These are phyloP conservation scores for Lactuca saligna DNA, from an alignment of 129 eudicot species.

Conservation along the genomic window DNA sequence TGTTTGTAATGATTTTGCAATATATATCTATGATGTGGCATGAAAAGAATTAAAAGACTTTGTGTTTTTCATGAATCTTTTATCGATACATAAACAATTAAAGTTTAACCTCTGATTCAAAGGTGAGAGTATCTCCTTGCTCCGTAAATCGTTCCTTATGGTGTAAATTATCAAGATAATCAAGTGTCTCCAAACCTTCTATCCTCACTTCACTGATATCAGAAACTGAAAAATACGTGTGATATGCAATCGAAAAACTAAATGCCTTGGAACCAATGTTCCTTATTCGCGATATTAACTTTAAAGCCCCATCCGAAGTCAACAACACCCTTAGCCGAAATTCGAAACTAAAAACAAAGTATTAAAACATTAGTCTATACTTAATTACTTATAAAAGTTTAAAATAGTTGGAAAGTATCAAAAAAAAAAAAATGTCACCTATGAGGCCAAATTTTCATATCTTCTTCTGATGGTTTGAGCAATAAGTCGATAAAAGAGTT, in stretches of 20 bases:
- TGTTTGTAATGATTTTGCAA: no score
- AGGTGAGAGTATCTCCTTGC: conserved; percentile 95
- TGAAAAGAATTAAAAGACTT: no score
- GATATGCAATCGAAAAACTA: conserved; percentile 79
- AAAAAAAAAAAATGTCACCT: conserved; percentile 35
- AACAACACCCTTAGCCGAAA: conserved; percentile 73
- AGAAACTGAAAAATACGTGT: conserved; percentile 74
- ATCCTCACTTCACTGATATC: conserved; percentile 98
- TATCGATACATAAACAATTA: neutral
- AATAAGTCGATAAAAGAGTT: conserved; percentile 60
- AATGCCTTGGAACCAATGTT: conserved; percentile 79
- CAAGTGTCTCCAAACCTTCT: conserved; percentile 95
- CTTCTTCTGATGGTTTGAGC: conserved; percentile 82
- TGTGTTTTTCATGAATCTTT: no score
- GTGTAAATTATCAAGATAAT: conserved; percentile 73
- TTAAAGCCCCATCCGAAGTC: conserved; percentile 57
- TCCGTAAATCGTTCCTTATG: conserved; percentile 79
- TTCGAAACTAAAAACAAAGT: conserved; percentile 53
- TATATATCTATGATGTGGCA: no score
- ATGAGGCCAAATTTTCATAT: conserved; percentile 80
- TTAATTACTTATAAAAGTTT: neutral
- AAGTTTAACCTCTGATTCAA: conserved; percentile 72
- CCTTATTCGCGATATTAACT: conserved; percentile 70
- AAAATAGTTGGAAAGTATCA: no score
- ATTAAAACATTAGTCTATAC: neutral